Conservation (phyloP, 1,139 yeast genomes). For the Keqinozyma sinolaborantium region DNA sequence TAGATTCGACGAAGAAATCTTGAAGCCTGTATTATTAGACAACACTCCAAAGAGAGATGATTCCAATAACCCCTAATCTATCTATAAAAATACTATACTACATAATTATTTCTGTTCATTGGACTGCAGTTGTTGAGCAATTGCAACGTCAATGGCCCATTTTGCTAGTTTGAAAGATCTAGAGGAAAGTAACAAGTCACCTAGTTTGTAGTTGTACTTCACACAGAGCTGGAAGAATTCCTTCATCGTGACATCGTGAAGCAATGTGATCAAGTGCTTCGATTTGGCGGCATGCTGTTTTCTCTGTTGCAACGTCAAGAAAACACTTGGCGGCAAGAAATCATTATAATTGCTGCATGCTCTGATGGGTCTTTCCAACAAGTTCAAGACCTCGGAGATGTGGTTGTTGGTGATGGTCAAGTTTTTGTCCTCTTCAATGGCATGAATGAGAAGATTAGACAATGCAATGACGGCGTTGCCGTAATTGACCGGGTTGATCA, state of each 20-base stretch:
- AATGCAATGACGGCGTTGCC: conserved; percentile 66
- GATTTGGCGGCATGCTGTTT: conserved; percentile 15
- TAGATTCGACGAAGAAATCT: conserved; percentile 89
- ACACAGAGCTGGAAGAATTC: conserved; percentile 64
- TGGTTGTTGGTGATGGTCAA: conserved; percentile 48
- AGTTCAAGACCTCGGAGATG: conserved; percentile 55
- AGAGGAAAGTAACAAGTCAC: conserved; percentile 59
- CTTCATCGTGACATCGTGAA: conserved; percentile 61
- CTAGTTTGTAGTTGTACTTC: conserved; percentile 57
- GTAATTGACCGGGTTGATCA: conserved; percentile 53
- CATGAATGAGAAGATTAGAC: conserved; percentile 54
- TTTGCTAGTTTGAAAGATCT: conserved; percentile 66
- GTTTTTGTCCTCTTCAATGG: conserved; percentile 61
- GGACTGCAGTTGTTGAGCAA: conserved; percentile 28
- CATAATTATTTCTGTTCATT: background rate
- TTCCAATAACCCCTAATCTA: conserved; percentile 7
- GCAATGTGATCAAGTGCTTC: conserved; percentile 44
- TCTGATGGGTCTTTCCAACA: conserved; percentile 56
- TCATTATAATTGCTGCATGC: conserved; percentile 37
- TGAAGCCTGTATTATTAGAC: conserved; percentile 91
- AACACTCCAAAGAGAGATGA: conserved; percentile 23
- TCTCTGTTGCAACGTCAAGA: conserved; percentile 28
- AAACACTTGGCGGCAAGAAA: conserved; percentile 42
- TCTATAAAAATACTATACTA: conserved; percentile 1
- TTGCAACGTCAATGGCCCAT: conserved; percentile 68